Percentiles rank a stretch among this genome's conserved stretches.
Evolutionary conservation across 257 asterid genomes (phyloP).

Genomic region (Solanum gracilifrons): DNA sequence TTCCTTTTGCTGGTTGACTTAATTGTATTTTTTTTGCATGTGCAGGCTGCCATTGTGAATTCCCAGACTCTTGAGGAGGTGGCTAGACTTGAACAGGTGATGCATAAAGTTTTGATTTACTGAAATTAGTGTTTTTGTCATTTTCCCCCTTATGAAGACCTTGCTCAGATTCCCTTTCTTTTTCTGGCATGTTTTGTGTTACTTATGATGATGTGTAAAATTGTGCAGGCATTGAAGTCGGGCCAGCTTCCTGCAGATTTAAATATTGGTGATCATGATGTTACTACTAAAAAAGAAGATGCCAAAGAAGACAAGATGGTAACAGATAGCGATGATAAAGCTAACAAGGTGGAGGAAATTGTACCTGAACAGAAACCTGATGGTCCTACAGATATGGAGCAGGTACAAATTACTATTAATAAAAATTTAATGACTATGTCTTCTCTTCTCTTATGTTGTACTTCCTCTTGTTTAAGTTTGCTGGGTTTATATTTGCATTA

Average conservation of each 20-base stretch:
- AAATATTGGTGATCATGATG: slow-evolving; percentile 30
- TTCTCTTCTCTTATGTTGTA: background rate
- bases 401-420: slow-evolving; percentile 31
- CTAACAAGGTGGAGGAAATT: slow-evolving; percentile 21
- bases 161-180: background rate
- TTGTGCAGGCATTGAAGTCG: slow-evolving; percentile 71
- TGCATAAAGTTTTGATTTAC: background rate
- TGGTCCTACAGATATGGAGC: slow-evolving; percentile 66
- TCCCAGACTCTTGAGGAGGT: slow-evolving; percentile 98
- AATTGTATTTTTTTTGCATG: background rate
- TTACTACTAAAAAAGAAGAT: slow-evolving; percentile 25
- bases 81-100: slow-evolving; percentile 98
- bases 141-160: background rate
- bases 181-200: background rate
- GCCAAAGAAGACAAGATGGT: slow-evolving; percentile 46
- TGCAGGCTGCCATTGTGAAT: slow-evolving; percentile 97
- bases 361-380: slow-evolving; percentile 45
- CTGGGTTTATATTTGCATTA: background rate
- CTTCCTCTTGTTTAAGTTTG: background rate
- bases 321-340: slow-evolving; percentile 37
- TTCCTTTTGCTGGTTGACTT: background rate
- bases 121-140: background rate
- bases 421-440: background rate
- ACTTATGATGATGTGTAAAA: background rate
- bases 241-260: slow-evolving; percentile 96